Percentiles rank a stretch among this genome's conserved stretches.
These are phyloP conservation scores for Pichia nakasei DNA, from an alignment of 805 yeast genomes.

Conservation along the genomic window DNA sequence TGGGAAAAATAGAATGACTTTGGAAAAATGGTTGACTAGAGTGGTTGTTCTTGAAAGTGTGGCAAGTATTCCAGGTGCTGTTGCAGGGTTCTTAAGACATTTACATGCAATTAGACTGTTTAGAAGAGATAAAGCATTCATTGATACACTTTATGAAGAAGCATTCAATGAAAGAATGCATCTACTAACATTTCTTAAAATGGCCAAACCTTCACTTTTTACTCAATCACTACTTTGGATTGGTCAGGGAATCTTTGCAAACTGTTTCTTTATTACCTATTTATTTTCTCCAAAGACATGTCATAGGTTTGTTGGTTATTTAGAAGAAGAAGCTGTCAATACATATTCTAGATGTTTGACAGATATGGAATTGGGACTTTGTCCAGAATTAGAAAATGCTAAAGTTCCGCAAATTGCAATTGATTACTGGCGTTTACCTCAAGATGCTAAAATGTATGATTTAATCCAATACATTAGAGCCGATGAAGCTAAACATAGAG, in stretches of 20 bases:
- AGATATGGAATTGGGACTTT: conserved; percentile 40
- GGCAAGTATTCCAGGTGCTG: conserved; percentile 79
- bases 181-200: conserved; percentile 54
- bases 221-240: conserved; percentile 44
- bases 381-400: conserved; percentile 38
- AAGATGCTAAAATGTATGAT: conserved; percentile 47
- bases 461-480: conserved; percentile 57
- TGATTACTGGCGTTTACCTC: conserved; percentile 53
- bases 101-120: conserved; percentile 53
- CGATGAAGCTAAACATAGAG: conserved; percentile 73
- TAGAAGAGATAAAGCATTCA: conserved; percentile 64
- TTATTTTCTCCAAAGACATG: conserved; percentile 53
- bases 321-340: conserved; percentile 68
- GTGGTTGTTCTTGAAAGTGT: conserved; percentile 58
- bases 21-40: conserved; percentile 54
- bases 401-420: conserved; percentile 52
- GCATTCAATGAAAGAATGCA: conserved; percentile 78
- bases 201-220: conserved; percentile 54
- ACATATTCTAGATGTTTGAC: conserved; percentile 56
- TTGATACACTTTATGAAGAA: conserved; percentile 64
- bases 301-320: conserved; percentile 69
- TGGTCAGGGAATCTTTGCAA: conserved; percentile 67
- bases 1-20: conserved; percentile 44
- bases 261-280: conserved; percentile 53
- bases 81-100: conserved; percentile 65